These are phyloP conservation scores for Termitomyces eurrhizus DNA, from an alignment of 768 basidiomycete species.

Conservation along the genomic window DNA sequence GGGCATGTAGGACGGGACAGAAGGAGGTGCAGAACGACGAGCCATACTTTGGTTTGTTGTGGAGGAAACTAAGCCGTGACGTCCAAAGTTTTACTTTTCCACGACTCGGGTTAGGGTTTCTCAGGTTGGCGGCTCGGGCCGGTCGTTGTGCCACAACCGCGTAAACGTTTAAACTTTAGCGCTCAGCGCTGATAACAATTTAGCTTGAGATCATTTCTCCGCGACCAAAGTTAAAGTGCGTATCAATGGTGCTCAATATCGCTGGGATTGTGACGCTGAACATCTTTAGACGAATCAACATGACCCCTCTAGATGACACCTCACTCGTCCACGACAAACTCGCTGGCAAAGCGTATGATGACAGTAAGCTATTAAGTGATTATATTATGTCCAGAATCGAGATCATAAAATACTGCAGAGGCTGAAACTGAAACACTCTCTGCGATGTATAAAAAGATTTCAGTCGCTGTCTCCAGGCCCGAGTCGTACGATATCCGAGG, in stretches of 20 bases:
- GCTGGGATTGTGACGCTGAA: background rate
- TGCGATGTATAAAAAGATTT: background rate
- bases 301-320: background rate
- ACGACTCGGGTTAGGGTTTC: slow-evolving; percentile 12
- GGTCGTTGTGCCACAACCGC: background rate
- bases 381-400: background rate
- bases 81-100: slow-evolving; percentile 16
- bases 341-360: background rate
- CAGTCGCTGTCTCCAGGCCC: background rate
- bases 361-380: background rate
- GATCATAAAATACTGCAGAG: background rate
- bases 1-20: slow-evolving; percentile 53
- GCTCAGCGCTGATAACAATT: background rate
- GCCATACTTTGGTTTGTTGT: slow-evolving; percentile 44
- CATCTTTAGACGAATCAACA: background rate
- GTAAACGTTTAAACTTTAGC: background rate
- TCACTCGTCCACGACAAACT: background rate
- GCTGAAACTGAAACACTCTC: background rate
- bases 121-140: background rate
- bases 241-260: background rate
- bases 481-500: background rate
- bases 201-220: background rate
- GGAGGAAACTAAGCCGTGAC: slow-evolving; percentile 1
- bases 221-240: background rate
- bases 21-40: slow-evolving; percentile 54